Percentiles rank a stretch among this genome's conserved stretches.
Evolutionary conservation across 768 basidiomycete genomes (phyloP).

Genomic region (Leucocoprinus sp.): DNA sequence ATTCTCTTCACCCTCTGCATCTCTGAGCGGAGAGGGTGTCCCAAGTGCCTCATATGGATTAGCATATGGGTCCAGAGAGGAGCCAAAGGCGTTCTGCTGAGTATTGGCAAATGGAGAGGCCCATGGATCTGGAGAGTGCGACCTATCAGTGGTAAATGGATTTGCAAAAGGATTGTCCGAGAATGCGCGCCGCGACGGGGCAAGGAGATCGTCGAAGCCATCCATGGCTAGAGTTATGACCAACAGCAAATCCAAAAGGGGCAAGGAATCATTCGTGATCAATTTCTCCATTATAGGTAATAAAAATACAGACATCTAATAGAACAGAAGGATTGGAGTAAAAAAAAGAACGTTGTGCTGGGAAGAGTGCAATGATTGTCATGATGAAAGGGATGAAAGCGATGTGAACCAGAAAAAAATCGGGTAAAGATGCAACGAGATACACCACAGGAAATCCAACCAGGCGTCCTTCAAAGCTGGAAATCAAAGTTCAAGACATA

Average conservation of each 20-base stretch:
- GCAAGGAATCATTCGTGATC: background rate
- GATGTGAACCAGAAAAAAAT: background rate
- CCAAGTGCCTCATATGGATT: constrained; percentile 18
- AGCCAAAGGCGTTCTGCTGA: constrained; percentile 22
- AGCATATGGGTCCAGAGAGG: constrained; percentile 16
- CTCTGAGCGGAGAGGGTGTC: constrained; percentile 9
- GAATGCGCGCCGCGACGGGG: constrained; percentile 49
- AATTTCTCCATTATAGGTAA: background rate
- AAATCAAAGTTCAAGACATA: constrained; percentile 42
- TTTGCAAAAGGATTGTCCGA: constrained; percentile 73
- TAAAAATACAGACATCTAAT: background rate
- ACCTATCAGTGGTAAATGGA: constrained; percentile 54
- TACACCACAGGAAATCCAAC: background rate
- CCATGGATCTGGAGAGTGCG: constrained; percentile 73
- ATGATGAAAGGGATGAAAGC: background rate
- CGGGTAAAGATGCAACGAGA: background rate
- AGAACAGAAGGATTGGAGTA: background rate
- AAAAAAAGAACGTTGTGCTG: background rate
- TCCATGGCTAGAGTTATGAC: constrained; percentile 39
- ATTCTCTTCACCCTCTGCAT: constrained; percentile 13
- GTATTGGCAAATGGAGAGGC: constrained; percentile 43
- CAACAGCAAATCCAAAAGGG: constrained; percentile 1
- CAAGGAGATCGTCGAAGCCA: constrained; percentile 70
- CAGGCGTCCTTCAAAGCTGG: background rate
- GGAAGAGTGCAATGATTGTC: background rate